Evolutionary conservation across 495 filamentous ascomycete genomes (phyloP).

Genomic region (Thermochaetoides thermophila): DNA sequence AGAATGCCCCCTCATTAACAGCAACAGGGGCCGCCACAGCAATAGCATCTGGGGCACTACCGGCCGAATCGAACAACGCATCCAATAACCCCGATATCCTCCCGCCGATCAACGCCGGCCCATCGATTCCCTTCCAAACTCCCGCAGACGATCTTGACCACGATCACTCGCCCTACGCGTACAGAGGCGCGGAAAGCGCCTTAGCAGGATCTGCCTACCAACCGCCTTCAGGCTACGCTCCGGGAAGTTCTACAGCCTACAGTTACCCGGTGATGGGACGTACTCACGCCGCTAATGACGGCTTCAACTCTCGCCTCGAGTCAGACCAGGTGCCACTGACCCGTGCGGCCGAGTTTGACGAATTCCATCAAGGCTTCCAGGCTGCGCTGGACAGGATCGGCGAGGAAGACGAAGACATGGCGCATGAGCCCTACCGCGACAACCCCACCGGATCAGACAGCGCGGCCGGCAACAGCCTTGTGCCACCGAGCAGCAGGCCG

Average conservation of each 20-base stretch:
- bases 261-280: no score
- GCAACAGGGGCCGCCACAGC: not conserved
- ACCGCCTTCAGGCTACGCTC: no score
- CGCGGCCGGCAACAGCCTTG: conserved; percentile 4
- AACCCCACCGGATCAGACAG: conserved; percentile 1
- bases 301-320: no score
- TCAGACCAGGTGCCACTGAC: conserved; percentile 19
- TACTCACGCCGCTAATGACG: no score
- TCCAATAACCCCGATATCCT: conserved; percentile 1
- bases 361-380: conserved; percentile 26
- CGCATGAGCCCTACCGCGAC: no score
- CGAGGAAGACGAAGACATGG: conserved; percentile 25
- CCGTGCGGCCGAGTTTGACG: conserved; percentile 21
- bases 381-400: conserved; percentile 25
- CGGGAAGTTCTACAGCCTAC: no score
- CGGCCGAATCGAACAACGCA: no score
- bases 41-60: no score
- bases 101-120: conserved; percentile 3
- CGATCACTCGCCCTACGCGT: conserved; percentile 1
- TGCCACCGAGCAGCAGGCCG: conserved; percentile 9
- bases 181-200: no score
- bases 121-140: conserved; percentile 10
- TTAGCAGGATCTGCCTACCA: no score
- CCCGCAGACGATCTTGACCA: conserved; percentile 4
- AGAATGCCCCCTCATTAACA: not conserved